phyloP scores from a whole-genome alignment of 192 early-diverging fungal genomes.

The Kickxella alabastrina region DNA sequence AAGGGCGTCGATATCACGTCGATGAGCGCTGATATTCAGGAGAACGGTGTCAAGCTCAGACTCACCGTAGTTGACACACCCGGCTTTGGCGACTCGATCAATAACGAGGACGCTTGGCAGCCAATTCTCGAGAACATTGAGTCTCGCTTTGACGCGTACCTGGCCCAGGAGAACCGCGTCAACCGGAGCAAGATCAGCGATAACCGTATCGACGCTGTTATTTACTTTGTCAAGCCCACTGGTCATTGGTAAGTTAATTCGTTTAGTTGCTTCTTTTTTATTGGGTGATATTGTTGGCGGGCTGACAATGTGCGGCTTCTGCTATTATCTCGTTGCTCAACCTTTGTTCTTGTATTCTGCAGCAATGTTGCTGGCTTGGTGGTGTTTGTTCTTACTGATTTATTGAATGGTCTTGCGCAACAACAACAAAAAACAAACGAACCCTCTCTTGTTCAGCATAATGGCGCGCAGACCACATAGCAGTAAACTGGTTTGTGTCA shows the following conservation, averaged over 20 bases:
- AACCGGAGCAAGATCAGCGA: slow-evolving; percentile 87
- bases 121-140: slow-evolving; percentile 95
- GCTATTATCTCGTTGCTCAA: too few relatives aligned
- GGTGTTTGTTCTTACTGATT: background rate
- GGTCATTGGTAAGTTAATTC: slow-evolving; percentile 66
- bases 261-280: slow-evolving; percentile 10
- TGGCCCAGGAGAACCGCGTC: slow-evolving; percentile 89
- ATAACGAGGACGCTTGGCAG: slow-evolving; percentile 98
- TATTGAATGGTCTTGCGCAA: background rate
- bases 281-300: background rate
- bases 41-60: slow-evolving; percentile 90
- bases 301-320: background rate
- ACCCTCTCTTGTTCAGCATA: too few relatives aligned
- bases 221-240: slow-evolving; percentile 97
- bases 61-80: slow-evolving; percentile 97
- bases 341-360: too few relatives aligned
- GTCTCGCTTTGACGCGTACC: slow-evolving; percentile 87
- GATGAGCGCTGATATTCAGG: slow-evolving; percentile 89
- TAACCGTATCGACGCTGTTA: slow-evolving; percentile 88
- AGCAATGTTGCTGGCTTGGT: background rate
- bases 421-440: background rate
- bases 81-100: slow-evolving; percentile 97
- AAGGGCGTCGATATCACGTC: slow-evolving; percentile 78
- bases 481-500: too few relatives aligned
- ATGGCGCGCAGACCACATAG: too few relatives aligned